Percentiles rank a stretch among this genome's conserved stretches.
These are phyloP conservation scores for Jacaranda copaia DNA, from an alignment of 257 asterid species.

Conservation along the genomic window DNA sequence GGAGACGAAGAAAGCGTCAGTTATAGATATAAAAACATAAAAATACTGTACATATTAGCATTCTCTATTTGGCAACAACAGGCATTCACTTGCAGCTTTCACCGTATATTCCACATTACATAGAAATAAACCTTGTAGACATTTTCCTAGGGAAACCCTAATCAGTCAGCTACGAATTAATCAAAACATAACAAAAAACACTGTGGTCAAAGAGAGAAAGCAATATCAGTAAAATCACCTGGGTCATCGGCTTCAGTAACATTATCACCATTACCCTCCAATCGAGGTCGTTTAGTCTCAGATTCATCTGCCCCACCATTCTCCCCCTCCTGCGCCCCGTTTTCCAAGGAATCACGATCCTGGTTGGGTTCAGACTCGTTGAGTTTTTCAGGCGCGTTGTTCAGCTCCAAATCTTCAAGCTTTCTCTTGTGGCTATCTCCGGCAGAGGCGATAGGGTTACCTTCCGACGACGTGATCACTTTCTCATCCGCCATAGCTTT, in stretches of 20 bases:
- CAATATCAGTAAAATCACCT: conserved; percentile 46
- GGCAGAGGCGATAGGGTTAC: conserved; percentile 37
- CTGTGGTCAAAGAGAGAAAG: not conserved
- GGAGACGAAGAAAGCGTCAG: not conserved
- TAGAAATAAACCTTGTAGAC: not conserved
- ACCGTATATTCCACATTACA: conserved; percentile 8
- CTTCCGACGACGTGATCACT: conserved; percentile 46
- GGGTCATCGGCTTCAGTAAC: conserved; percentile 44
- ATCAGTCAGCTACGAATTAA: not conserved
- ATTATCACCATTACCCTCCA: conserved; percentile 60
- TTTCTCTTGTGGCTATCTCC: conserved; percentile 79
- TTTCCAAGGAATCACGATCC: conserved; percentile 44
- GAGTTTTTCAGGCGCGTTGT: conserved; percentile 49
- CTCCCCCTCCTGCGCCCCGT: conserved; percentile 52
- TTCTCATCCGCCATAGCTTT: conserved; percentile 63
- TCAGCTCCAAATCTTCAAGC: conserved; percentile 80
- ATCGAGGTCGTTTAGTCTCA: conserved; percentile 80
- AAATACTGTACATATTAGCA: not conserved
- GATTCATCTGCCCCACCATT: conserved; percentile 58
- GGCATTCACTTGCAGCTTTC: not conserved
- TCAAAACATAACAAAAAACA: not conserved
- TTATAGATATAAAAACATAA: not conserved
- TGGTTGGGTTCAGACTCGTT: conserved; percentile 37
- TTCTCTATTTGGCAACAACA: not conserved
- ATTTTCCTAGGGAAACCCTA: conserved; percentile 2